A percentile compares a stretch with the other conserved stretches of the same genome.
Evolutionary conservation across 805 yeast species (phyloP).

Genomic region (Brettanomyces nanus): DNA sequence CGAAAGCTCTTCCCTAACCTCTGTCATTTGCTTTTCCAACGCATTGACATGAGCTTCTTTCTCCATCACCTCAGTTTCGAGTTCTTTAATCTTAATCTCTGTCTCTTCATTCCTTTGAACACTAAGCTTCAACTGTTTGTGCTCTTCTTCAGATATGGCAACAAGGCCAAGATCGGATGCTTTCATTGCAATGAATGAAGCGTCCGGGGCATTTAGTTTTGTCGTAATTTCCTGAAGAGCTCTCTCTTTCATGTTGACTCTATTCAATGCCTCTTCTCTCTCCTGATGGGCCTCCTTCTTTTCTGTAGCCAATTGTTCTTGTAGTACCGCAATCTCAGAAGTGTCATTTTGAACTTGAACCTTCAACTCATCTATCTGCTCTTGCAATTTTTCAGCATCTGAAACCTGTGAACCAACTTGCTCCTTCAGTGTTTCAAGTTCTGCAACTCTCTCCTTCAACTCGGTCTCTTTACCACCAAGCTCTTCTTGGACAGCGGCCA

Average conservation of each 20-base stretch:
- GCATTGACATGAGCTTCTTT: neutral
- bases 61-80: neutral
- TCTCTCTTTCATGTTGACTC: constrained; percentile 2
- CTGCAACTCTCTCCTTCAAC: neutral
- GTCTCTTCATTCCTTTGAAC: neutral
- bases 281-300: neutral
- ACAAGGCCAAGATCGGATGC: constrained; percentile 23
- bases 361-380: neutral
- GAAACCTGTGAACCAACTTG: neutral
- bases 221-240: constrained; percentile 4
- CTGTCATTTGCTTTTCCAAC: neutral
- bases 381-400: neutral
- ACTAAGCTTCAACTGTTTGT: constrained; percentile 7
- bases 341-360: neutral
- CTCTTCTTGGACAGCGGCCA: neutral
- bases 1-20: neutral
- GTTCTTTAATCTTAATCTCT: neutral
- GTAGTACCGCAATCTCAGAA: neutral
- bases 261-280: neutral
- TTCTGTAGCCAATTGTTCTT: neutral
- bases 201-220: constrained; percentile 25
- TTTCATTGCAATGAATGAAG: constrained; percentile 21
- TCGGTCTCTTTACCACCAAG: neutral
- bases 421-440: neutral
- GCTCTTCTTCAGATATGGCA: constrained; percentile 18